Base-by-base conservation (phyloP, 2,329 filamentous ascomycete genomes). In the Emergomyces pasteurianus region DNA sequence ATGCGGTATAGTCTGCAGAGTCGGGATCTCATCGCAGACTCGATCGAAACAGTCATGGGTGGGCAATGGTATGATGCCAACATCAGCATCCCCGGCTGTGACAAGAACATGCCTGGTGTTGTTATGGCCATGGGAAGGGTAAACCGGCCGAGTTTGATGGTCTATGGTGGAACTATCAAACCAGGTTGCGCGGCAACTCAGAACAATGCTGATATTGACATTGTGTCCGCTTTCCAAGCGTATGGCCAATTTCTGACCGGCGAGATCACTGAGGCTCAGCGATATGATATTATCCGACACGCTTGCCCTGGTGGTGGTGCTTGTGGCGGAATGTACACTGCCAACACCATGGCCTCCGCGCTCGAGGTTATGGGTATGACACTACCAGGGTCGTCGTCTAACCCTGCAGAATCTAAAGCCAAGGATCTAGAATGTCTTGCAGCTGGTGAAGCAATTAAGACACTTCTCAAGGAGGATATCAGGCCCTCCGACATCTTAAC, bases 21-120 rank as follows among this genome's bases (percentile, higher is more conserved):
- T 67, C 84, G 94, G 74, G 94, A 99, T 76, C 84, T 99, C 70
- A 99, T 99, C 69, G 94, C 94, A 70, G 94, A 99, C 78, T 95
- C 89, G 64, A 95, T 99, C 70, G 94, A 99, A 82, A 97, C 94
- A 5, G 94, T 99, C 69, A 99, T 97, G 92, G 88, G 91, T 67
- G 94, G 91, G 18, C 94, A 99, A 78, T 97, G 92, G 91, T 97
- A 99, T 73, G 94, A 99, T 75, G 92, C 86, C 67, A 97, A 97
- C 76, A 88, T 99, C 72, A 95, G 90, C 59, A 88, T 99, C 69
- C 94, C 94, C 16, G 94, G 94, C 56, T 99, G 94, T 77, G 94
- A 99, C 83, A 99, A 99, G 85, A 99, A 99, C 79, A 97, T 99
- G 94, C 91, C 91, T 1, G 89, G 89, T 75, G 89, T 94, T 14